A percentile compares a stretch with the other conserved stretches of the same genome.
Evolutionary conservation across 768 basidiomycete species (phyloP).

Genomic region (Suillus ampliporus): DNA sequence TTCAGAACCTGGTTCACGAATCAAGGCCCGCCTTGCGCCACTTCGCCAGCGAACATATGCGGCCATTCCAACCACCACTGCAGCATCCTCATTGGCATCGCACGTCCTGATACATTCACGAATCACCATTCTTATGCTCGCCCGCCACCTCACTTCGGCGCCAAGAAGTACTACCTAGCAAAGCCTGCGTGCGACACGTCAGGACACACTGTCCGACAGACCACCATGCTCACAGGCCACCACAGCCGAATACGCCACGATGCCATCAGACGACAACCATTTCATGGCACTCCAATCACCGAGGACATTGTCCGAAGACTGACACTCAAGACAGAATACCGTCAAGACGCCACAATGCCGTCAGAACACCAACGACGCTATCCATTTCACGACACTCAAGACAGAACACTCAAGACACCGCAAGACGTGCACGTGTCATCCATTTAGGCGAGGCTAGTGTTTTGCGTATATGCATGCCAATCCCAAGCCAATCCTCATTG

Average conservation of each 20-base stretch:
- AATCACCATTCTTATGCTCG: neutral
- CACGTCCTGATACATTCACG: neutral
- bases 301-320: too few species aligned
- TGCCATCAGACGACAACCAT: neutral
- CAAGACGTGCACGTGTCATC: too few species aligned
- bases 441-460: too few species aligned
- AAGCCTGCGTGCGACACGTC: too few species aligned
- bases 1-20: neutral
- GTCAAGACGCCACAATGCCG: too few species aligned
- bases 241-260: neutral
- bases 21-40: neutral
- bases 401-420: too few species aligned
- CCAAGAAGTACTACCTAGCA: neutral
- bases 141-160: neutral
- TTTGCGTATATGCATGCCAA: too few species aligned
- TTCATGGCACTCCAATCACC: too few species aligned
- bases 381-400: neutral
- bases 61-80: neutral
- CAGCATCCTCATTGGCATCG: too few species aligned
- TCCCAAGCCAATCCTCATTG: too few species aligned
- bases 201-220: neutral
- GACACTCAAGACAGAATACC: too few species aligned
- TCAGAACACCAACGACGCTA: too few species aligned
- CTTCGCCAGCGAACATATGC: neutral
- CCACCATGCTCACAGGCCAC: neutral